Percentiles rank a stretch among this genome's conserved stretches.
Conservation (phyloP, 2,329 filamentous ascomycete genomes). For the Eutypa lata region DNA sequence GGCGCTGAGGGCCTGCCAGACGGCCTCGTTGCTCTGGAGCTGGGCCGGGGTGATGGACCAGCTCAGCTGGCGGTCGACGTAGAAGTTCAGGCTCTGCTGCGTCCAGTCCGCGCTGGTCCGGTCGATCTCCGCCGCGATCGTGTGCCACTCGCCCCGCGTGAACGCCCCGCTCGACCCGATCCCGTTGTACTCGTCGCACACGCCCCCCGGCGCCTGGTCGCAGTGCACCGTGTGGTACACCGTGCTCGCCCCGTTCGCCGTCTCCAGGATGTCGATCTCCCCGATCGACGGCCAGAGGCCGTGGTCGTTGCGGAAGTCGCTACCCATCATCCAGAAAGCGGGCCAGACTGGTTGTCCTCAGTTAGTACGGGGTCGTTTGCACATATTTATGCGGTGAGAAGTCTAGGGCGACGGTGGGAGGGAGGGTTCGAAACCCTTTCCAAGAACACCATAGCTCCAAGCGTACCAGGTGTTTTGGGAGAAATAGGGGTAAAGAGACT, state of each 20-base stretch:
- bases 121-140: slow-evolving; percentile 31
- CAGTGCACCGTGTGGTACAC: slow-evolving; percentile 41
- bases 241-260: slow-evolving; percentile 34
- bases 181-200: slow-evolving; percentile 39
- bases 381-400: too few relatives aligned
- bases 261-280: slow-evolving; percentile 45
- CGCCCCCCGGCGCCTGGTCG: slow-evolving; percentile 34
- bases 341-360: too few relatives aligned
- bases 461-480: too few relatives aligned
- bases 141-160: slow-evolving; percentile 30
- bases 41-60: slow-evolving; percentile 25
- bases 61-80: slow-evolving; percentile 26
- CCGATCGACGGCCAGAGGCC: slow-evolving; percentile 39
- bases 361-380: too few relatives aligned
- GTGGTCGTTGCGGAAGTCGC: slow-evolving; percentile 34
- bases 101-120: slow-evolving; percentile 22
- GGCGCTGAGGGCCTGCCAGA: slow-evolving; percentile 30
- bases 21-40: slow-evolving; percentile 19
- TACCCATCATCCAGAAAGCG: slow-evolving; percentile 44
- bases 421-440: too few relatives aligned
- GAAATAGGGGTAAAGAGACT: slow-evolving; percentile 4
- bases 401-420: too few relatives aligned
- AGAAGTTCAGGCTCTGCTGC: slow-evolving; percentile 33
- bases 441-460: too few relatives aligned
- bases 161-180: slow-evolving; percentile 19